These are phyloP conservation scores for Cercospora beticola DNA, from an alignment of 2,329 filamentous ascomycete species.

Conservation along the genomic window DNA sequence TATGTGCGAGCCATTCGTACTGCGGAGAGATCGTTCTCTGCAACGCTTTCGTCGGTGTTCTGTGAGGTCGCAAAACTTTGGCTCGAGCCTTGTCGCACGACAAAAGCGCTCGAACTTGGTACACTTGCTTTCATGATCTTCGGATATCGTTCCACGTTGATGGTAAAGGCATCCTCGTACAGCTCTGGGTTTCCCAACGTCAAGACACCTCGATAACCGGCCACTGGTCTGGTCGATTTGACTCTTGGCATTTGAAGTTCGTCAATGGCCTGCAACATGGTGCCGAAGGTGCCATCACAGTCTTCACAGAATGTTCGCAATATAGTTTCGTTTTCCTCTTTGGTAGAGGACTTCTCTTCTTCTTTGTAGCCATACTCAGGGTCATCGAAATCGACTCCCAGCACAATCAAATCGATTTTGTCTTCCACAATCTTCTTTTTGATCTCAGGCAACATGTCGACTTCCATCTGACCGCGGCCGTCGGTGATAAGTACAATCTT, in stretches of 20 bases:
- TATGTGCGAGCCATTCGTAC: conserved; percentile 81
- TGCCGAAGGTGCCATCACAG: conserved; percentile 75
- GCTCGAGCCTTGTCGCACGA: conserved; percentile 55
- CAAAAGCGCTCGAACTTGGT: conserved; percentile 74
- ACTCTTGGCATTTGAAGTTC: conserved; percentile 74
- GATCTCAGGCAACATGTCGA: conserved; percentile 69
- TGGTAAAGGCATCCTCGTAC: conserved; percentile 72
- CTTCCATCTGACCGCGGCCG: conserved; percentile 70
- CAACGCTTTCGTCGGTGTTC: conserved; percentile 32
- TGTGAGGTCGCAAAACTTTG: conserved; percentile 55
- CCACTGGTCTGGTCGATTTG: conserved; percentile 73
- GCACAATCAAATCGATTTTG: conserved; percentile 72
- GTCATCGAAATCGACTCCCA: conserved; percentile 94
- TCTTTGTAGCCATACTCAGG: conserved; percentile 87
- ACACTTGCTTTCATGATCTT: conserved; percentile 76
- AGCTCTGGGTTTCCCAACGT: conserved; percentile 74
- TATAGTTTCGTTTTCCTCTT: conserved; percentile 71
- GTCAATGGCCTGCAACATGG: conserved; percentile 78
- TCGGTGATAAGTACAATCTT: conserved; percentile 85
- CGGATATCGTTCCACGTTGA: conserved; percentile 88
- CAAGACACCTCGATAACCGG: conserved; percentile 75
- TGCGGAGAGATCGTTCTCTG: conserved; percentile 55
- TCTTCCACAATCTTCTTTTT: conserved; percentile 70
- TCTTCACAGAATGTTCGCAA: conserved; percentile 65
- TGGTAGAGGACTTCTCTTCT: conserved; percentile 72